Conservation (phyloP, 2,329 filamentous ascomycete genomes). For the Ophiostoma sp. region DNA sequence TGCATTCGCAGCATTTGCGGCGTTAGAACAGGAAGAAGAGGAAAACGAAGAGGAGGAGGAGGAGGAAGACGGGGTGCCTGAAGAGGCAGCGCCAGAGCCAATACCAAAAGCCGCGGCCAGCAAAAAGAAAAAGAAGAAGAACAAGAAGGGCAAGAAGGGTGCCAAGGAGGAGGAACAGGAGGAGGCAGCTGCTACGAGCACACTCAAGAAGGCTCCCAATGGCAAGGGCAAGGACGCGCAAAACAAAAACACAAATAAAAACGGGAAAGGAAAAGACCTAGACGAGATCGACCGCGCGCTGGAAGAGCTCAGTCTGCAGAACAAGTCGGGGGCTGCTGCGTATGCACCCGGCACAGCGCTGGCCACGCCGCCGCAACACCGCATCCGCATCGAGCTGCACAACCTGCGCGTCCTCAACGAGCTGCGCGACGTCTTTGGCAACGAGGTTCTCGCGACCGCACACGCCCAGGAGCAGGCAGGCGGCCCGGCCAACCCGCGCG, state of each 20-base stretch:
- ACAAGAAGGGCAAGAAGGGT: background rate
- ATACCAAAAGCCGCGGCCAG: background rate
- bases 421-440: constrained; percentile 63
- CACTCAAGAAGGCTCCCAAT: background rate
- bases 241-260: constrained; percentile 29
- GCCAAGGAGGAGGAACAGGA: background rate
- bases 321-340: background rate
- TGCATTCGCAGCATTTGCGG: constrained; percentile 46
- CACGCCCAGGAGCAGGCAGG: constrained; percentile 44
- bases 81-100: background rate
- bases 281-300: constrained; percentile 55
- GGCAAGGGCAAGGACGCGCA: constrained; percentile 37
- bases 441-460: constrained; percentile 52
- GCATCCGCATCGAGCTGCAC: background rate
- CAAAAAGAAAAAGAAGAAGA: constrained; percentile 16
- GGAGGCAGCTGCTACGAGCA: background rate
- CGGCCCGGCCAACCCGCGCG: constrained; percentile 24
- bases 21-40: constrained; percentile 42
- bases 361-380: background rate
- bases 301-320: constrained; percentile 38
- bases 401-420: constrained; percentile 76
- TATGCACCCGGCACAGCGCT: background rate
- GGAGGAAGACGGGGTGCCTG: background rate
- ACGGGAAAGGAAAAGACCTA: constrained; percentile 26
- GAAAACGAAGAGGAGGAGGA: constrained; percentile 27